Base-by-base conservation (phyloP, 371 early-diverging fungal genomes). In the Blakeslea trispora region DNA sequence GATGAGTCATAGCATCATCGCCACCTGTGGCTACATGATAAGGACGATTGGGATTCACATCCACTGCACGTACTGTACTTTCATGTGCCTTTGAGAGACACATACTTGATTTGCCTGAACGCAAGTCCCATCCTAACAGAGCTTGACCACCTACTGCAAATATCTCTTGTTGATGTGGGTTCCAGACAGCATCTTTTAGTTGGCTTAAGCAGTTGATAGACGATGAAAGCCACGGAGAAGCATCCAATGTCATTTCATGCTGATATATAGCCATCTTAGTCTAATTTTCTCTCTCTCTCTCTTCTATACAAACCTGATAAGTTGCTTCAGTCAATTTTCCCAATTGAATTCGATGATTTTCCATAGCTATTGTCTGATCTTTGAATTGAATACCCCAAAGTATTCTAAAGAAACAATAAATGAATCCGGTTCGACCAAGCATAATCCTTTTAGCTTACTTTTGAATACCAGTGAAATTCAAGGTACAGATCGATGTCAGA, bases 21-120 rank as follows among this genome's bases (percentile, higher is more conserved):
- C 94, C 93, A 18, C 89, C 92, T 0, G 94, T 89, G 0, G 81
- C 92, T 15, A 95, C 53, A 46, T 86, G 83, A 60, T 92, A 78
- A 1, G 92, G 91, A 45, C 86, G 80, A 64, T 95, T 94, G 9
- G 91, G 88, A 61, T 96, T 96, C 59, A 79, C 89, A 66, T 94
- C 95, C 1, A 95, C 55, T 7, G 83, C 83, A n/a, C 88, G 81
- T 14, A 93, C 76, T 17, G 79, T 75, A 24, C 79, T 77, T 17
- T 78, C 66, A 59, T 94, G 92, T 8, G 91, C 89, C 3, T 75
- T 54, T n/a, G 54, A 52, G 28, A 77, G 76, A 11, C 58, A 45
- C 45, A 82, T 81, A 18, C 78, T 69, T 2, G 67, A 63, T 28
- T 79, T 70, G 18, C 66, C 65, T 5, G 71, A 75, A 19, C 88